A percentile compares a stretch with the other conserved stretches of the same genome.
These are phyloP conservation scores for Boletus vinaceobasis DNA, from an alignment of 768 basidiomycete genomes.

Conservation along the genomic window DNA sequence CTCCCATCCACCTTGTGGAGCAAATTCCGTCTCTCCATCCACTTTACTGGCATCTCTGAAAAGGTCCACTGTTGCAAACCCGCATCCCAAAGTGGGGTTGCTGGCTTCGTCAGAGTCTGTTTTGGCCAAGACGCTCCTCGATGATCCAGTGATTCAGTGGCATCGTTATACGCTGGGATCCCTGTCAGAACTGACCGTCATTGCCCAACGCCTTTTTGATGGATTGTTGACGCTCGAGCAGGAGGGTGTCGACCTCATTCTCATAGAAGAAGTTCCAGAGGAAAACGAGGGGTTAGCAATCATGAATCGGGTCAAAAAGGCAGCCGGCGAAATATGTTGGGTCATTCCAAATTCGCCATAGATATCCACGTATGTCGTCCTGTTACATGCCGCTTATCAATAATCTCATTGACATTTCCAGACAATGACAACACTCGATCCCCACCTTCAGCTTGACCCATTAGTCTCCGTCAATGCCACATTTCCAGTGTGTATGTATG, in stretches of 20 bases:
- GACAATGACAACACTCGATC: background rate
- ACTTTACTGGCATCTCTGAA: slow-evolving; percentile 46
- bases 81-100: slow-evolving; percentile 54
- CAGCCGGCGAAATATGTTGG: slow-evolving; percentile 59
- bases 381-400: background rate
- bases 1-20: slow-evolving; percentile 39
- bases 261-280: slow-evolving; percentile 83
- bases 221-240: slow-evolving; percentile 79
- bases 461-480: background rate
- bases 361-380: slow-evolving; percentile 14
- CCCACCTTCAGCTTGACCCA: background rate
- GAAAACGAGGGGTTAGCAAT: slow-evolving; percentile 84
- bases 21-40: slow-evolving; percentile 28
- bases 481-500: background rate
- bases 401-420: background rate
- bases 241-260: slow-evolving; percentile 72
- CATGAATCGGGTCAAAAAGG: slow-evolving; percentile 92
- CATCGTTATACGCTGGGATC: slow-evolving; percentile 50
- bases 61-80: slow-evolving; percentile 5
- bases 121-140: slow-evolving; percentile 29
- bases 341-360: slow-evolving; percentile 17
- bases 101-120: slow-evolving; percentile 60
- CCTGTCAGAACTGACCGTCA: slow-evolving; percentile 54
- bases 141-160: slow-evolving; percentile 48
- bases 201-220: slow-evolving; percentile 83